Conservation (phyloP, 371 early-diverging fungal genomes). For the Saksenaea oblongispora region DNA sequence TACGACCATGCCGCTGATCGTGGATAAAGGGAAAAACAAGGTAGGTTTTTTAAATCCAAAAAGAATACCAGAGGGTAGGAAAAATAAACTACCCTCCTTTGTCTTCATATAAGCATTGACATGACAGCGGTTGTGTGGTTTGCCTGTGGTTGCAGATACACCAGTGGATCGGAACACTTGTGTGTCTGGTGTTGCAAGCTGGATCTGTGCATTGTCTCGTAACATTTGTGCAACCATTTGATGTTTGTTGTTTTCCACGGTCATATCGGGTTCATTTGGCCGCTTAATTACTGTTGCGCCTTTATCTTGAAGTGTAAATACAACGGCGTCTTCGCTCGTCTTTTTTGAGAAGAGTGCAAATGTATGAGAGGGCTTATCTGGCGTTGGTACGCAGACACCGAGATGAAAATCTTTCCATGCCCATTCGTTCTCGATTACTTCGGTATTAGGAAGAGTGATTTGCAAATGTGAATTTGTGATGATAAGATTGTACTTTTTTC, state of each 20-base stretch:
- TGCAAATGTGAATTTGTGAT: slow-evolving; percentile 26
- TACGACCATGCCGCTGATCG: slow-evolving; percentile 38
- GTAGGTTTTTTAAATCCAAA: slow-evolving; percentile 68
- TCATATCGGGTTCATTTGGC: not conserved
- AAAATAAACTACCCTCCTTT: slow-evolving; percentile 54
- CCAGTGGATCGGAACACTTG: slow-evolving; percentile 23
- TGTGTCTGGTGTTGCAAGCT: slow-evolving; percentile 25
- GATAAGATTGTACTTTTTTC: slow-evolving; percentile 37
- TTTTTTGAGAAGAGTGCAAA: slow-evolving; percentile 31
- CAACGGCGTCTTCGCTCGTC: slow-evolving; percentile 32
- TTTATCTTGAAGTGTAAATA: slow-evolving; percentile 43
- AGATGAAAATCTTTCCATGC: slow-evolving; percentile 23
- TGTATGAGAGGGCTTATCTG: slow-evolving; percentile 46
- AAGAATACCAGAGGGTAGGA: slow-evolving; percentile 56
- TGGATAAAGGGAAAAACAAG: slow-evolving; percentile 41
- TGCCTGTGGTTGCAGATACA: slow-evolving; percentile 31
- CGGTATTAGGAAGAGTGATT: slow-evolving; percentile 25
- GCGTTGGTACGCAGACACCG: slow-evolving; percentile 48
- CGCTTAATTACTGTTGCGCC: slow-evolving; percentile 15
- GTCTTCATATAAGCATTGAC: slow-evolving; percentile 46
- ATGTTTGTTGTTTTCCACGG: slow-evolving; percentile 15
- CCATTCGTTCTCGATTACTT: slow-evolving; percentile 23
- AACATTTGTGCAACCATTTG: slow-evolving; percentile 18
- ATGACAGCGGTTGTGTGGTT: slow-evolving; percentile 24
- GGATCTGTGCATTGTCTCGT: slow-evolving; percentile 12